Percentiles rank a stretch among this genome's conserved stretches.
phyloP scores from a whole-genome alignment of 805 yeast genomes.

The Yamadazyma takamatsuzukensis region DNA sequence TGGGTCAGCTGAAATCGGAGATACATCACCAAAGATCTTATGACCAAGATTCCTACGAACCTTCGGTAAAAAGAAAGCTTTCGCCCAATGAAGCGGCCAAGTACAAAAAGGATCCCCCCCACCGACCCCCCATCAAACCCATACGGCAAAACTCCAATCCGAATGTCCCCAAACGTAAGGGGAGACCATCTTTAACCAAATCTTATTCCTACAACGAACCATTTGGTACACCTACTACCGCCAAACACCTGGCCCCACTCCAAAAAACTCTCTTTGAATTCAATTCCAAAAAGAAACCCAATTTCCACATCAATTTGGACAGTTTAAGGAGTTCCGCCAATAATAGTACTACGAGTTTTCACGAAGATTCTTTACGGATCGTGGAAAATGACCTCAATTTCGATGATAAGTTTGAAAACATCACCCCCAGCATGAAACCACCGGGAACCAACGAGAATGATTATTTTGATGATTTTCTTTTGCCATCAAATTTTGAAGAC shows the following conservation, averaged over 20 bases:
- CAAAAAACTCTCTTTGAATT: conserved; percentile 6
- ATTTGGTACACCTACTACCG: neutral
- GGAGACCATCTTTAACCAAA: conserved; percentile 11
- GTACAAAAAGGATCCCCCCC: too few relatives aligned
- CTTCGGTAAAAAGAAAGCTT: neutral
- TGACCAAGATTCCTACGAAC: neutral
- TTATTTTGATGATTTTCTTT: conserved; percentile 11
- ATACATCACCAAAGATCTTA: neutral
- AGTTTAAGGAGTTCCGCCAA: conserved; percentile 4
- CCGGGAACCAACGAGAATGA: conserved; percentile 19
- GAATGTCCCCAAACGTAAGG: conserved; percentile 5
- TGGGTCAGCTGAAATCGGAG: conserved; percentile 2
- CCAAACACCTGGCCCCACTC: neutral
- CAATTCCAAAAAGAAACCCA: conserved; percentile 9
- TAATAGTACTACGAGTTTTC: conserved; percentile 3
- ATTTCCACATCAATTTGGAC: conserved; percentile 11
- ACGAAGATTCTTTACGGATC: neutral
- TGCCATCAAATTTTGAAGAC: conserved; percentile 10
- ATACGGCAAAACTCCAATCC: conserved; percentile 13
- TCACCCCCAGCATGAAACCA: conserved; percentile 33
- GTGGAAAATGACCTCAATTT: conserved; percentile 8
- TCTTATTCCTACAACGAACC: conserved; percentile 9
- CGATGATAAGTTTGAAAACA: conserved; percentile 11
- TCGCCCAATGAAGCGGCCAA: too few relatives aligned
- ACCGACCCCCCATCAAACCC: too few relatives aligned